These are phyloP conservation scores for Dendryphion nanum DNA, from an alignment of 2,329 filamentous ascomycete genomes.

Conservation along the genomic window DNA sequence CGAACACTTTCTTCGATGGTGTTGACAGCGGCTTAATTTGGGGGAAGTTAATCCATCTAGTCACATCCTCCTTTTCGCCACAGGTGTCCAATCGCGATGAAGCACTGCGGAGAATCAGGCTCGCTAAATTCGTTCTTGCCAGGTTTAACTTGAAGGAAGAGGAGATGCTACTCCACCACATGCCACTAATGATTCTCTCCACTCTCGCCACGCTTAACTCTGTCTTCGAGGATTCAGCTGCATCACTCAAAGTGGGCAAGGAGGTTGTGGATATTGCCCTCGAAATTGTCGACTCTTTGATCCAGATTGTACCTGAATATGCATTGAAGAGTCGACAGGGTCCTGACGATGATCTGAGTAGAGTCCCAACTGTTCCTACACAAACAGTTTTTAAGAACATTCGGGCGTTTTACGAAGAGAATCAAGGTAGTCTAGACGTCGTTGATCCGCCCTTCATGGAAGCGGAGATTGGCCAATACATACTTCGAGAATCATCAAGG, in stretches of 20 bases:
- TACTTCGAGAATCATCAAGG: constrained; percentile 28
- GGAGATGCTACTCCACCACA: constrained; percentile 87
- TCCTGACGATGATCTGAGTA: constrained; percentile 2
- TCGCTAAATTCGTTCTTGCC: constrained; percentile 77
- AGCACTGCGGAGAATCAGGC: constrained; percentile 60
- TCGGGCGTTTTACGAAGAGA: constrained; percentile 34
- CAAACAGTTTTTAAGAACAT: constrained; percentile 19
- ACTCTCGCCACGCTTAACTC: constrained; percentile 51
- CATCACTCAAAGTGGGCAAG: constrained; percentile 6
- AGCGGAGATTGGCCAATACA: constrained; percentile 23
- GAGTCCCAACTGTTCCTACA: constrained; percentile 1
- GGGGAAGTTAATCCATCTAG: constrained; percentile 70
- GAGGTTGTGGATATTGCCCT: constrained; percentile 27
- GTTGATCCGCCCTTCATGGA: constrained; percentile 27
- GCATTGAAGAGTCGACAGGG: constrained; percentile 17
- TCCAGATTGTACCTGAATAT: constrained; percentile 38
- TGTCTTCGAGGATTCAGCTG: constrained; percentile 17
- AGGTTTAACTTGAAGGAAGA: constrained; percentile 95
- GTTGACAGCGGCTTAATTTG: constrained; percentile 95
- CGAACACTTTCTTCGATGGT: constrained; percentile 94
- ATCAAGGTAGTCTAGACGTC: constrained; percentile 34
- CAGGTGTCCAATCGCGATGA: constrained; percentile 52
- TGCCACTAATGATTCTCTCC: constrained; percentile 72
- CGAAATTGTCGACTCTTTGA: constrained; percentile 37
- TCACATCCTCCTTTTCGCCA: constrained; percentile 51